phyloP scores from a whole-genome alignment of 1,284 basidiomycete species.

The Phellinidium pouzarii region DNA sequence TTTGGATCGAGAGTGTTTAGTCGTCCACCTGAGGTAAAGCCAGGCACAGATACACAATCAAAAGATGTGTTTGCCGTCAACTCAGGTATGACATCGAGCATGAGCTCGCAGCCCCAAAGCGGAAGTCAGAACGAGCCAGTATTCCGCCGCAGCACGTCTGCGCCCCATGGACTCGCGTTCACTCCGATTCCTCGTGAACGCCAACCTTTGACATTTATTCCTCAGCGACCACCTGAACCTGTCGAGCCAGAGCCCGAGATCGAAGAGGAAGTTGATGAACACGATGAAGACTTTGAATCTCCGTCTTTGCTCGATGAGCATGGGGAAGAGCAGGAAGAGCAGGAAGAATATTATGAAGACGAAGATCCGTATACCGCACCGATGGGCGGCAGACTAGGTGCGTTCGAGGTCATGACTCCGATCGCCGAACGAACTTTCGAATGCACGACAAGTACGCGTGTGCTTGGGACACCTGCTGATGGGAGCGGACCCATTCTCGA shows the following conservation, averaged over 20 bases:
- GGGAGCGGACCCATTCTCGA: conserved; percentile 26
- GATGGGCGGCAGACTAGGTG: conserved; percentile 66
- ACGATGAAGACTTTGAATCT: conserved; percentile 21
- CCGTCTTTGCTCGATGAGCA: conserved; percentile 12
- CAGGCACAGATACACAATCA: not conserved
- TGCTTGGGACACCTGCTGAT: conserved; percentile 37
- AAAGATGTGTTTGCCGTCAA: conserved; percentile 32
- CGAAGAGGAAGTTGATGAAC: conserved; percentile 31
- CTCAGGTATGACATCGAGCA: not conserved
- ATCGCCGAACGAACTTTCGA: conserved; percentile 91
- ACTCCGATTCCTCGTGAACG: conserved; percentile 12
- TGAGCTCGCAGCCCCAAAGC: conserved; percentile 2
- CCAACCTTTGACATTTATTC: conserved; percentile 4
- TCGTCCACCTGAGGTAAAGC: conserved; percentile 36
- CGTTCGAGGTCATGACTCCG: conserved; percentile 87
- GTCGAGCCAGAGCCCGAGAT: conserved; percentile 14
- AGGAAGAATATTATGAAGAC: conserved; percentile 34
- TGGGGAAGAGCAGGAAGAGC: conserved; percentile 24
- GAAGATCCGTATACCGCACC: conserved; percentile 42
- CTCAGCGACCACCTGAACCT: not conserved
- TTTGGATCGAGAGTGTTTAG: conserved; percentile 48
- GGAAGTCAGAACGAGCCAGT: conserved; percentile 5
- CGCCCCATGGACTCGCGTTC: conserved; percentile 3
- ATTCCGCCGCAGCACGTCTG: conserved; percentile 14
- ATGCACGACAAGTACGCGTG: conserved; percentile 62